Evolutionary conservation across 164 flowering plant species (phyloP).

Genomic region (Warburgia ugandensis): DNA sequence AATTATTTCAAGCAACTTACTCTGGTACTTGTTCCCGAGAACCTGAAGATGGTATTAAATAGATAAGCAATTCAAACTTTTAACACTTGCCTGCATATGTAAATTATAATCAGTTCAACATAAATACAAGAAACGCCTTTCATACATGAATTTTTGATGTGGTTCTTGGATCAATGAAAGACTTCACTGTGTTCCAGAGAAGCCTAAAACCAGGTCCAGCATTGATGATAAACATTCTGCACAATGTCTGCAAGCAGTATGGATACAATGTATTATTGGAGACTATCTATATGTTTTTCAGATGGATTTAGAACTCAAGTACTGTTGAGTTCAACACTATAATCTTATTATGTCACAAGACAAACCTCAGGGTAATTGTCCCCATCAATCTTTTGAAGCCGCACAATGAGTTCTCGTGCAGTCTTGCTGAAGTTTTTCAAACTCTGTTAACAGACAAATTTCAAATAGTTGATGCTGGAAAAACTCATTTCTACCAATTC

Average conservation of each 20-base stretch:
- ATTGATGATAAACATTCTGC: slow-evolving; percentile 85
- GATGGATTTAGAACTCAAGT: neutral
- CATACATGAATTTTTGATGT: slow-evolving; percentile 86
- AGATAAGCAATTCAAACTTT: neutral
- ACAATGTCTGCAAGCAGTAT: slow-evolving; percentile 54
- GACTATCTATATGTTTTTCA: neutral
- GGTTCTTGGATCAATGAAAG: slow-evolving; percentile 80
- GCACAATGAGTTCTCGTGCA: slow-evolving; percentile 68
- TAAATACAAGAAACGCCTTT: neutral
- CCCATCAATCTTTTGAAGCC: slow-evolving; percentile 83
- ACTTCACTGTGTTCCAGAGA: slow-evolving; percentile 77
- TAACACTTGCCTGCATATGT: too few relatives aligned
- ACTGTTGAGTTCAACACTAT: neutral
- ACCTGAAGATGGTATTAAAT: slow-evolving; percentile 46
- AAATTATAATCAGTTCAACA: slow-evolving; percentile 1
- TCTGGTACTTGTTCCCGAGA: slow-evolving; percentile 79
- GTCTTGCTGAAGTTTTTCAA: slow-evolving; percentile 67
- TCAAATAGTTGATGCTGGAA: too few relatives aligned
- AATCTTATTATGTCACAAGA: neutral
- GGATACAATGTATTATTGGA: neutral
- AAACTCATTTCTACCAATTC: too few relatives aligned
- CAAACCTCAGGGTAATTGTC: slow-evolving; percentile 89
- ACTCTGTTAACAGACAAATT: slow-evolving; percentile 20
- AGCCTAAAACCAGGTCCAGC: slow-evolving; percentile 93
- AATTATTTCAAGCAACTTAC: slow-evolving; percentile 80